Conservation (phyloP, 2,329 filamentous ascomycete genomes). For the Phialophora expanda region DNA sequence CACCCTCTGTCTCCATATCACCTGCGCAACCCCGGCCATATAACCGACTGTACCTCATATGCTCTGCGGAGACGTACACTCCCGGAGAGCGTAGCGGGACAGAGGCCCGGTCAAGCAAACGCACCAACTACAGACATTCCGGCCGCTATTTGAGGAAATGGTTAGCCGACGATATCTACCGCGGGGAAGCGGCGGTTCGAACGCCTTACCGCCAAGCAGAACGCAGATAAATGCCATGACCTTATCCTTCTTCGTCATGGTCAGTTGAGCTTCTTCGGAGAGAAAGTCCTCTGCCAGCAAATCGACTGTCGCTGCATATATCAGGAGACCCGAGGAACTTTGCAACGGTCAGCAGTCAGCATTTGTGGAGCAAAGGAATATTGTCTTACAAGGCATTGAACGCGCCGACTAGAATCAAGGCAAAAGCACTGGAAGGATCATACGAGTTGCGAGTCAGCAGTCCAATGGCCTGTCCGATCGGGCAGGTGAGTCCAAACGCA, state of each 20-base stretch:
- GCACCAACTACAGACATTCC: slow-evolving; percentile 1
- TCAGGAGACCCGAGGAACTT: slow-evolving; percentile 64
- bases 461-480: slow-evolving; percentile 69
- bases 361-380: too few species aligned
- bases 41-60: background rate
- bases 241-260: slow-evolving; percentile 60
- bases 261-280: slow-evolving; percentile 60
- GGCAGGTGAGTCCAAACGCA: slow-evolving; percentile 68
- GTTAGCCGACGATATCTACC: background rate
- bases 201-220: slow-evolving; percentile 55
- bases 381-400: slow-evolving; percentile 69
- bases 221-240: slow-evolving; percentile 60
- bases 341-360: background rate
- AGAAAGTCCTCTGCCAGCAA: slow-evolving; percentile 69
- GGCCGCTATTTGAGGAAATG: background rate
- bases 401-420: slow-evolving; percentile 65
- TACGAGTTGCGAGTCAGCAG: slow-evolving; percentile 63
- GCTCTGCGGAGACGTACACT: background rate
- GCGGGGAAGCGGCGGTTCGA: background rate
- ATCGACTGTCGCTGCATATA: slow-evolving; percentile 68
- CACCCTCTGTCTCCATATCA: background rate
- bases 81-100: background rate
- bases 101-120: background rate
- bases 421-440: slow-evolving; percentile 52
- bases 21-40: background rate